These are phyloP conservation scores for Pseudotulostoma volvatum DNA, from an alignment of 495 filamentous ascomycete genomes.

Conservation along the genomic window DNA sequence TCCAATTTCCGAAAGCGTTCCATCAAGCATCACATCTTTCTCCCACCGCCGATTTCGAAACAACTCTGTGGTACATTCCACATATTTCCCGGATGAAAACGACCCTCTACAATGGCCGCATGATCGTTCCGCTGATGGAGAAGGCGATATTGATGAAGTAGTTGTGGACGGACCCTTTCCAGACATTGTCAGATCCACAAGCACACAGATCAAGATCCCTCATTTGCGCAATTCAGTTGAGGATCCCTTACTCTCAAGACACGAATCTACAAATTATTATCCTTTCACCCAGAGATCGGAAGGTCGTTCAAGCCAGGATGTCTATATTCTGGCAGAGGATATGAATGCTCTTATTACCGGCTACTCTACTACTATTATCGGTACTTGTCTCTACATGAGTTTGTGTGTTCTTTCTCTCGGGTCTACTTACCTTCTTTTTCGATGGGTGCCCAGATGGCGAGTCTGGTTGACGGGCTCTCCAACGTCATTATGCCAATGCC, in stretches of 20 bases:
- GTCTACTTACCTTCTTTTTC: slow-evolving; percentile 63
- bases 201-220: slow-evolving; percentile 36
- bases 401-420: slow-evolving; percentile 60
- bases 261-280: slow-evolving; percentile 39
- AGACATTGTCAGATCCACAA: slow-evolving; percentile 16
- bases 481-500: slow-evolving; percentile 49
- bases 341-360: slow-evolving; percentile 83
- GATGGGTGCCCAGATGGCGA: slow-evolving; percentile 82
- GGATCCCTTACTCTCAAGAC: slow-evolving; percentile 54
- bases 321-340: slow-evolving; percentile 87
- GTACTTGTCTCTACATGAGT: slow-evolving; percentile 48
- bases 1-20: slow-evolving; percentile 86
- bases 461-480: slow-evolving; percentile 56
- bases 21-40: slow-evolving; percentile 77
- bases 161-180: slow-evolving; percentile 13
- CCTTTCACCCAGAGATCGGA: slow-evolving; percentile 38
- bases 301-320: slow-evolving; percentile 60
- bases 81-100: slow-evolving; percentile 58
- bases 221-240: slow-evolving; percentile 47
- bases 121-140: slow-evolving; percentile 35
- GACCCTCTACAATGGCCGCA: slow-evolving; percentile 34
- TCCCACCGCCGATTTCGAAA: slow-evolving; percentile 58
- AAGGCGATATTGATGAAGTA: slow-evolving; percentile 38
- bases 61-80: slow-evolving; percentile 76
- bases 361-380: slow-evolving; percentile 57